A percentile compares a stretch with the other conserved stretches of the same genome.
phyloP scores from a whole-genome alignment of 306 rosid species.

The Fragaria vesca region DNA sequence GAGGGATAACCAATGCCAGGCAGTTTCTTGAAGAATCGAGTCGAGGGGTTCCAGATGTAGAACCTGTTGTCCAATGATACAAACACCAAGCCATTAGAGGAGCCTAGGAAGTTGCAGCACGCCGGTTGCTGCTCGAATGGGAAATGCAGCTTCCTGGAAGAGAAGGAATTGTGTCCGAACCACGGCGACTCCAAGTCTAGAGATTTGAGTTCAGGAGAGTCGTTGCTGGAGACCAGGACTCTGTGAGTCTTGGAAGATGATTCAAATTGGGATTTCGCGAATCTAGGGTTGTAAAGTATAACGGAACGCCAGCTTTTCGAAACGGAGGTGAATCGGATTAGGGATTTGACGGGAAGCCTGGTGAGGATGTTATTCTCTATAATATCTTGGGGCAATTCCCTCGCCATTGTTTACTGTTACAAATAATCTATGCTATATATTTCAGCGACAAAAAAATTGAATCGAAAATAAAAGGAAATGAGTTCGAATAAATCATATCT shows the following conservation, averaged over 20 bases:
- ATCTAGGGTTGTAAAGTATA: background rate
- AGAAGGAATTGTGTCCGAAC: background rate
- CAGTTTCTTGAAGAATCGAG: background rate
- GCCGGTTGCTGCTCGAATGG: too few relatives aligned
- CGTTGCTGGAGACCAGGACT: background rate
- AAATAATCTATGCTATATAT: background rate
- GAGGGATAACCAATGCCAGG: background rate
- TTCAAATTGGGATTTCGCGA: background rate
- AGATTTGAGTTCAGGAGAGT: background rate
- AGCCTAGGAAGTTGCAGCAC: background rate
- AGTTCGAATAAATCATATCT: too few relatives aligned
- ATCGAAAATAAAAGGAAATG: too few relatives aligned
- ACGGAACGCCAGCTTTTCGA: background rate
- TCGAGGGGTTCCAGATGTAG: constrained; percentile 1
- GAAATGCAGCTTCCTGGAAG: too few relatives aligned
- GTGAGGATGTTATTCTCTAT: background rate
- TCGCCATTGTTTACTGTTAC: background rate
- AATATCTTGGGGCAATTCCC: too few relatives aligned
- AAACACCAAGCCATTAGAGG: background rate
- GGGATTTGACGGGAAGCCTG: background rate
- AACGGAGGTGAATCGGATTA: constrained; percentile 5
- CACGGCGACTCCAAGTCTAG: background rate
- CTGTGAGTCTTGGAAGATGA: background rate
- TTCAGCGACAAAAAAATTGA: too few relatives aligned
- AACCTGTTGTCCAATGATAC: background rate